Conservation (phyloP, 192 early-diverging fungal species). For the Geosiphon pyriformis region DNA sequence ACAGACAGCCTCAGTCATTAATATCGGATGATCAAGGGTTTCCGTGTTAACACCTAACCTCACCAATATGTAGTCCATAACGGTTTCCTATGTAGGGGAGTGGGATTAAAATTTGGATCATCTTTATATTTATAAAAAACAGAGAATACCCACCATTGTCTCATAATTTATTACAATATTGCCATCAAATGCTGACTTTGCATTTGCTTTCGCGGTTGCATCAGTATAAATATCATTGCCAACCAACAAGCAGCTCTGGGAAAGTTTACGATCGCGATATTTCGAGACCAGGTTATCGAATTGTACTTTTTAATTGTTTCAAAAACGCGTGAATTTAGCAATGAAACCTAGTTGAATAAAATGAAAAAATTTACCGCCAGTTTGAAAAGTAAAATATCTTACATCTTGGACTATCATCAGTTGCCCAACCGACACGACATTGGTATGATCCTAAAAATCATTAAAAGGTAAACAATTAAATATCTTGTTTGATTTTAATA, state of each 20-base stretch:
- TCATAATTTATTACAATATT: conserved; percentile 68
- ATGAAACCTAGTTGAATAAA: neutral
- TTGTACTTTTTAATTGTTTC: conserved; percentile 42
- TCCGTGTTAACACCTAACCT: conserved; percentile 69
- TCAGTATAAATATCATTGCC: conserved; percentile 66
- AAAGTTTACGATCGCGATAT: conserved; percentile 53
- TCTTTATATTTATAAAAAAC: neutral
- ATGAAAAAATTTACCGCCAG: no score
- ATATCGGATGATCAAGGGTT: conserved; percentile 70
- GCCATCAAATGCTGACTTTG: conserved; percentile 60
- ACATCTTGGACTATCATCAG: conserved; percentile 53
- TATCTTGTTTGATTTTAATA: neutral
- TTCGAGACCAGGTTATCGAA: conserved; percentile 69
- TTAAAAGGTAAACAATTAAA: neutral
- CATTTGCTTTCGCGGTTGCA: conserved; percentile 44
- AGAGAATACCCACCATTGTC: conserved; percentile 53
- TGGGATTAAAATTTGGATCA: conserved; percentile 22
- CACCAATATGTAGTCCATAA: conserved; percentile 82
- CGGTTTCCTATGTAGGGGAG: conserved; percentile 57
- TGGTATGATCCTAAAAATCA: conserved; percentile 68
- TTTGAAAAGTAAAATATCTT: conserved; percentile 27
- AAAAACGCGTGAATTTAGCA: neutral
- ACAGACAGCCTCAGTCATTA: conserved; percentile 85
- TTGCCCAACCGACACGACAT: conserved; percentile 81
- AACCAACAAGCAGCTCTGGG: conserved; percentile 43